These are phyloP conservation scores for Acer negundo DNA, from an alignment of 345 rosid genomes.

Conservation along the genomic window DNA sequence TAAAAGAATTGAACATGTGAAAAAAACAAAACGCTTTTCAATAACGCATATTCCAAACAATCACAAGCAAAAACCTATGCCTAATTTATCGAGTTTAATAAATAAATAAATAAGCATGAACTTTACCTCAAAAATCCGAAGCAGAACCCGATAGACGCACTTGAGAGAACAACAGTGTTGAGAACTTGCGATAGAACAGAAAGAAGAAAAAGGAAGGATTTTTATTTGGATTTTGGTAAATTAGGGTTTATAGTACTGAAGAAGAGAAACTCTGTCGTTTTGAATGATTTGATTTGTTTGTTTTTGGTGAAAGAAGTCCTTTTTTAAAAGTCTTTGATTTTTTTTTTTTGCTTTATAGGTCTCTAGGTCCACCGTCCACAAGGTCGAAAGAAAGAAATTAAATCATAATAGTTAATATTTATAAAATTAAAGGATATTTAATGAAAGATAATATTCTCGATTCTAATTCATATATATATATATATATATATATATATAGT, in stretches of 20 bases:
- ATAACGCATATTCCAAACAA: background rate
- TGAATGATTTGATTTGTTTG: background rate
- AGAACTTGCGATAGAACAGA: background rate
- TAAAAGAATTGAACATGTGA: too few relatives aligned
- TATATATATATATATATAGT: too few relatives aligned
- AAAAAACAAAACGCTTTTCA: background rate
- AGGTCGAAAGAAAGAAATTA: too few relatives aligned
- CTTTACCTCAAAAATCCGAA: background rate
- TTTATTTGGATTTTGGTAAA: constrained; percentile 1
- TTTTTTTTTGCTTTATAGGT: too few relatives aligned
- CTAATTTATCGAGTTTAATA: background rate
- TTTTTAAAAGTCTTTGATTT: too few relatives aligned
- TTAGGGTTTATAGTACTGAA: background rate
- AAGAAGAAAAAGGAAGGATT: background rate
- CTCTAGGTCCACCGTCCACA: too few relatives aligned
- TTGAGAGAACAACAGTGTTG: background rate
- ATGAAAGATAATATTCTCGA: too few relatives aligned
- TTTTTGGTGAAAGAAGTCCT: too few relatives aligned
- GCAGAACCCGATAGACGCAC: background rate
- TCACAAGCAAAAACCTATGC: background rate
- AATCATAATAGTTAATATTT: too few relatives aligned
- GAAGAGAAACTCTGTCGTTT: background rate
- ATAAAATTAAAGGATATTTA: too few relatives aligned
- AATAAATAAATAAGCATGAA: background rate
- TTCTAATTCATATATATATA: too few relatives aligned